phyloP scores from a whole-genome alignment of 192 early-diverging fungal species.

The Endogone sp. region DNA sequence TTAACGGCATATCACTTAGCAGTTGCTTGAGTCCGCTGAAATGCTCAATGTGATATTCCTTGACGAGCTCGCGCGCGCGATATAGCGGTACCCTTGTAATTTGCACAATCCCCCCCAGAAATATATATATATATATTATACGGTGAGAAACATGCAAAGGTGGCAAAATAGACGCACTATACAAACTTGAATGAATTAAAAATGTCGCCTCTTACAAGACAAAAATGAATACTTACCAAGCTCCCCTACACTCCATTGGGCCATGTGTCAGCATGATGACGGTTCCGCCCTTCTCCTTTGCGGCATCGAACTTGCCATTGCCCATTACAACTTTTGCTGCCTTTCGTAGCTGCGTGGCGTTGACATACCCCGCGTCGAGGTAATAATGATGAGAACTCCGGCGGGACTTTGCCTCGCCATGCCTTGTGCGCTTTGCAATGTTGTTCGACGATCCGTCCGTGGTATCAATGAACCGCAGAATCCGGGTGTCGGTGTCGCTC shows the following conservation, averaged over 20 bases:
- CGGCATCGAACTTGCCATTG: slow-evolving; percentile 43
- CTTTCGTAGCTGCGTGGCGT: slow-evolving; percentile 45
- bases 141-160: too few species aligned
- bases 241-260: slow-evolving; percentile 45
- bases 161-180: too few species aligned
- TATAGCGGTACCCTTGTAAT: slow-evolving; percentile 15
- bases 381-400: slow-evolving; percentile 12
- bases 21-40: slow-evolving; percentile 15
- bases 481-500: slow-evolving; percentile 17
- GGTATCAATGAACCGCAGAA: slow-evolving; percentile 21
- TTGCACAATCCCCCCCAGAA: too few species aligned
- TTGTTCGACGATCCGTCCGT: slow-evolving; percentile 19
- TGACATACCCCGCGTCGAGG: slow-evolving; percentile 38
- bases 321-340: slow-evolving; percentile 45
- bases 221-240: slow-evolving; percentile 33
- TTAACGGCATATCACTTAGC: too few species aligned
- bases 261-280: slow-evolving; percentile 36
- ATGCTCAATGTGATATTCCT: slow-evolving; percentile 29
- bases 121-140: too few species aligned
- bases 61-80: slow-evolving; percentile 17
- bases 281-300: slow-evolving; percentile 20
- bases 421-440: slow-evolving; percentile 18
- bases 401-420: slow-evolving; percentile 12
- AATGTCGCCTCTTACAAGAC: too few species aligned
- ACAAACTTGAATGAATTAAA: too few species aligned